Conservation (phyloP, 371 early-diverging fungal genomes). For the Chytridium lagenaria region DNA sequence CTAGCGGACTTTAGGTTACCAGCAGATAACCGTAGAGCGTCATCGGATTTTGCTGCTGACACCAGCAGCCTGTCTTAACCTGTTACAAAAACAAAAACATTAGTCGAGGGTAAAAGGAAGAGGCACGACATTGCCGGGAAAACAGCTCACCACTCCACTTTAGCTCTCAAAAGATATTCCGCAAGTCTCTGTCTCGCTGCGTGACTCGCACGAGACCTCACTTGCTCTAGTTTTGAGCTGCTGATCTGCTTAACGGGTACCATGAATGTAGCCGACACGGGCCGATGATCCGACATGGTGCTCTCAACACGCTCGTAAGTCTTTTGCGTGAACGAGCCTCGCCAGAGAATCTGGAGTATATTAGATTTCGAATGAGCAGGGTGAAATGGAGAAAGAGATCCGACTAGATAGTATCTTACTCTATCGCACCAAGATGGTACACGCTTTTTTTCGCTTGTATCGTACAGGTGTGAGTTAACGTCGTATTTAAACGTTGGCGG, state of each 20-base stretch:
- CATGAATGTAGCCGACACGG: conserved; percentile 70
- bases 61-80: background rate
- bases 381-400: too few relatives aligned
- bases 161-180: background rate
- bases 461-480: conserved; percentile 69
- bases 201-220: conserved; percentile 4
- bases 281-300: conserved; percentile 81
- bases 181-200: background rate
- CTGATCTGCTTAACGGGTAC: conserved; percentile 64
- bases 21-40: too few relatives aligned
- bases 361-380: too few relatives aligned
- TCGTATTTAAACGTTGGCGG: conserved; percentile 90
- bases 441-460: conserved; percentile 79
- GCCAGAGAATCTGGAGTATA: conserved; percentile 47
- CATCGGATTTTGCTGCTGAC: background rate
- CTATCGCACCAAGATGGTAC: conserved; percentile 89
- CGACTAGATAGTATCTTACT: too few relatives aligned
- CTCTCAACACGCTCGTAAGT: conserved; percentile 64
- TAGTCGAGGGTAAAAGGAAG: background rate
- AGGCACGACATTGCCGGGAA: background rate
- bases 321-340: conserved; percentile 25
- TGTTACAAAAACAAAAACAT: background rate
- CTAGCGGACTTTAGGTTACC: too few relatives aligned
- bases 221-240: conserved; percentile 14
- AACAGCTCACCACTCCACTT: conserved; percentile 6